These are phyloP conservation scores for Lachancea mirantina DNA, from an alignment of 805 yeast genomes.

Conservation along the genomic window DNA sequence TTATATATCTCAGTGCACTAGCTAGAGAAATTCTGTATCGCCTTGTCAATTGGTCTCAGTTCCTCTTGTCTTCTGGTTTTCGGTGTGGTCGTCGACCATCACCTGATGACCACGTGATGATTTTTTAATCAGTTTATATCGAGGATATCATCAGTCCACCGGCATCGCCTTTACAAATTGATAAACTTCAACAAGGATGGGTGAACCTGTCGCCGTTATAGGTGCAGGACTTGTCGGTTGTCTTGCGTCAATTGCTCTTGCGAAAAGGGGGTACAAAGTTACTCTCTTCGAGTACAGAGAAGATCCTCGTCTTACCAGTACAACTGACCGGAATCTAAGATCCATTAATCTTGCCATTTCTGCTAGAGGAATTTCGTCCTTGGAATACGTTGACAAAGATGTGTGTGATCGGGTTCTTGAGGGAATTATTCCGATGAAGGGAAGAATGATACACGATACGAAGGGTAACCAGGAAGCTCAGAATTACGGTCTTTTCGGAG, in stretches of 20 bases:
- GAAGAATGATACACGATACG: conserved; percentile 79
- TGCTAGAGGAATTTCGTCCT: conserved; percentile 69
- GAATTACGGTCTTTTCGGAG: conserved; percentile 73
- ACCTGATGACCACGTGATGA: too few relatives aligned
- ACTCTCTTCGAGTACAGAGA: conserved; percentile 61
- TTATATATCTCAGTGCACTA: too few relatives aligned
- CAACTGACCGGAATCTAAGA: conserved; percentile 38
- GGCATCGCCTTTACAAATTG: not conserved
- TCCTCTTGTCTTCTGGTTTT: not conserved
- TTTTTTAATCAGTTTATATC: not conserved
- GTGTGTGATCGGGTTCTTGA: conserved; percentile 50
- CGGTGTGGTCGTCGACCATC: too few relatives aligned
- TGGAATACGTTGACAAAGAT: conserved; percentile 51
- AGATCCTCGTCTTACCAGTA: conserved; percentile 48
- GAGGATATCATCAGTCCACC: not conserved
- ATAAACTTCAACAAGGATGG: conserved; percentile 4
- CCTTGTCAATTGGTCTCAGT: not conserved
- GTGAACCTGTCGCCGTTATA: conserved; percentile 46
- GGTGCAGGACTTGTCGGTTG: conserved; percentile 94
- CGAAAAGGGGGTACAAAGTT: conserved; percentile 64
- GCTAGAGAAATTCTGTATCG: too few relatives aligned
- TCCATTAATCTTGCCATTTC: conserved; percentile 89
- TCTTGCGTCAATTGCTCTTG: conserved; percentile 72
- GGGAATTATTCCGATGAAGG: conserved; percentile 75
- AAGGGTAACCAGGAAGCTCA: conserved; percentile 62